A percentile compares a stretch with the other conserved stretches of the same genome.
phyloP scores from a whole-genome alignment of 139 green algal genomes.

The Chlorella sp. region DNA sequence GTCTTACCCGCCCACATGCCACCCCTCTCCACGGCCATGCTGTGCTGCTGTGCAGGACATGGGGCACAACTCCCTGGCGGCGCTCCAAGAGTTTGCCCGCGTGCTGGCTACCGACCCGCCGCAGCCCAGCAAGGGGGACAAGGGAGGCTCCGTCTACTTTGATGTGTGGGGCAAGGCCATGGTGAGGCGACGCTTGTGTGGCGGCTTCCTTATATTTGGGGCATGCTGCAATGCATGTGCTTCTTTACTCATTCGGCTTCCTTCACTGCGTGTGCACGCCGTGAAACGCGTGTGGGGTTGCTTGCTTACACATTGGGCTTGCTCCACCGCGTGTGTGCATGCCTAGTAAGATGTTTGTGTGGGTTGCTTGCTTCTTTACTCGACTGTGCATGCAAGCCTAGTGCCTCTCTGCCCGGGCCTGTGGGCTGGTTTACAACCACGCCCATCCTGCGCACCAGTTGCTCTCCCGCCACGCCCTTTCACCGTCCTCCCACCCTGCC shows the following conservation, averaged over 20 bases:
- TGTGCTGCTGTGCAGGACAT: conserved; percentile 47
- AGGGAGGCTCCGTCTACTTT: conserved; percentile 43
- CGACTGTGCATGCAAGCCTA: not conserved
- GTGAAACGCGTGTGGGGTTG: no score
- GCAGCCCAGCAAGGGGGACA: not conserved
- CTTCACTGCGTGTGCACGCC: no score
- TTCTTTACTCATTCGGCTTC: no score
- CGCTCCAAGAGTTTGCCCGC: conserved; percentile 41
- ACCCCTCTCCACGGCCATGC: no score
- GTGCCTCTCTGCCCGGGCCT: not conserved
- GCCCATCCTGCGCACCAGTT: no score
- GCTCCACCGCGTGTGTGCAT: no score
- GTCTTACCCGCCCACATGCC: no score
- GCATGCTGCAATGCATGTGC: no score
- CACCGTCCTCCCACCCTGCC: not conserved
- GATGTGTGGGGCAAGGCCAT: conserved; percentile 46
- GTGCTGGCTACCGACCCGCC: conserved; percentile 35
- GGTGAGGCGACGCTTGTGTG: conserved; percentile 21
- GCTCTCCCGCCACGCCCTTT: no score
- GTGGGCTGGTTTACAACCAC: no score
- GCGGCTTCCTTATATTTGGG: not conserved
- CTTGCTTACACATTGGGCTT: no score
- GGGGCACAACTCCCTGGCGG: conserved; percentile 60
- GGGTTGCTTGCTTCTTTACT: not conserved
- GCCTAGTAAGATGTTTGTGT: no score